Base-by-base conservation (phyloP, 306 rosid species). In the Nissolia schottii region DNA sequence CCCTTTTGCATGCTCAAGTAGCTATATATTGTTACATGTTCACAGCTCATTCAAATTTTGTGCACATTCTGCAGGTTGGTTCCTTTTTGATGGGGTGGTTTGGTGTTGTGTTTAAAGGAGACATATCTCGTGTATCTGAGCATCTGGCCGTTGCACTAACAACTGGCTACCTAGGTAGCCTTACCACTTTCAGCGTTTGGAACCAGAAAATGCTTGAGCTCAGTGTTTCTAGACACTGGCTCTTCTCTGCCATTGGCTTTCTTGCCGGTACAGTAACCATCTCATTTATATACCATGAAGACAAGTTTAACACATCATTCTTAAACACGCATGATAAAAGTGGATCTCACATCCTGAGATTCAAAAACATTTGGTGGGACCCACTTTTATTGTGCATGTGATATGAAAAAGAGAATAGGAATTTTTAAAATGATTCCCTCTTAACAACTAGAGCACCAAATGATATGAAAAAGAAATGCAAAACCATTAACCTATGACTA, bases 81-180 rank as follows among this genome's bases (percentile, higher is more conserved):
- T 88, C 93, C 64, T 88, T 88, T 82, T 79, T 86, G 72, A 88
- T 88, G 88, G 90, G 93, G 28, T 86, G 94, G 94, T 82, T 75
- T 43, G 94, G 94, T 60, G 76, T 88, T 64, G 86, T 88, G 29
- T 84, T 88, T 82, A 86, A 88, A 78, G 83, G 53, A 59, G 82
- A 88, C 35, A 88, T 88, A 60, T 71, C 82, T 20, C 64, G 16
- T 12, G 56, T 81, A 29, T 88, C 94, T 20, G 87, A 88, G 38
- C 66, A 77, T 78, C 76, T 86, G 22, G 87, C 87, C 22, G 84
- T 88, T 37, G 91, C 85, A 50, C 72, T 88, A 24, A 38, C 87
- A 7, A 88, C 87, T 4, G 91, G 91, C 56, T 89, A 77, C 77
- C 71, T 89, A 53, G 91, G 91, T 56, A 88, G 94, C 81, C 77